A percentile compares a stretch with the other conserved stretches of the same genome.
Conservation (phyloP, 768 basidiomycete species). For the Trametopsis cervina region DNA sequence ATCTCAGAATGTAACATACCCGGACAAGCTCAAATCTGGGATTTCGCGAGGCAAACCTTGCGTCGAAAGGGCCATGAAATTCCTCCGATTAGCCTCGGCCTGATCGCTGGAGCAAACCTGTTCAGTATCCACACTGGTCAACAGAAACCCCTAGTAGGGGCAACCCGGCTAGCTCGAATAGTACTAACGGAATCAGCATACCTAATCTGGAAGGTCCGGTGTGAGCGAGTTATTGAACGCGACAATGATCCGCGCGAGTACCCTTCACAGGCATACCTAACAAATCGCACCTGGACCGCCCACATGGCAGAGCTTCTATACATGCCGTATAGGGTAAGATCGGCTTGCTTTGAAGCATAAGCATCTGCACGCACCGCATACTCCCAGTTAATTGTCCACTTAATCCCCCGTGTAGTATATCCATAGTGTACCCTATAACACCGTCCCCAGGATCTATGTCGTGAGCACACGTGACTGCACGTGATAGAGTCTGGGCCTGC, state of each 20-base stretch:
- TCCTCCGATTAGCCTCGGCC: slow-evolving; percentile 2
- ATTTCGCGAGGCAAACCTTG: slow-evolving; percentile 3
- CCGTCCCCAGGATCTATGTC: too few species aligned
- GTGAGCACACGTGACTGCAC: too few species aligned
- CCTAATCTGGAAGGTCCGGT: slow-evolving; percentile 13
- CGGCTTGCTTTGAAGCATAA: too few species aligned
- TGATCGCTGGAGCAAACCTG: not conserved
- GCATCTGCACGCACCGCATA: too few species aligned
- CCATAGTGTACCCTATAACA: too few species aligned
- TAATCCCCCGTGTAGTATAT: too few species aligned
- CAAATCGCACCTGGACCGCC: too few species aligned
- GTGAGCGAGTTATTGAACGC: slow-evolving; percentile 4
- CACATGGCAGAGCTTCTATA: too few species aligned
- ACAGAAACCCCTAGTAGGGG: not conserved
- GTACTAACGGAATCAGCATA: slow-evolving; percentile 4
- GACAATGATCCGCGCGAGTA: not conserved
- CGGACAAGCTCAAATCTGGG: slow-evolving; percentile 6
- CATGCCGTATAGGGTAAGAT: too few species aligned
- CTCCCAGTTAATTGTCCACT: too few species aligned
- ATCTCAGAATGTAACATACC: slow-evolving; percentile 10
- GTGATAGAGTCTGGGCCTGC: too few species aligned
- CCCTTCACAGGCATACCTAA: too few species aligned
- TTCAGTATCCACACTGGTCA: not conserved
- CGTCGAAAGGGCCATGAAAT: not conserved
- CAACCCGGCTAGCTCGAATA: slow-evolving; percentile 8